A percentile compares a stretch with the other conserved stretches of the same genome.
Evolutionary conservation across 441 rosid species (phyloP).

Genomic region (Jatropha multifida): DNA sequence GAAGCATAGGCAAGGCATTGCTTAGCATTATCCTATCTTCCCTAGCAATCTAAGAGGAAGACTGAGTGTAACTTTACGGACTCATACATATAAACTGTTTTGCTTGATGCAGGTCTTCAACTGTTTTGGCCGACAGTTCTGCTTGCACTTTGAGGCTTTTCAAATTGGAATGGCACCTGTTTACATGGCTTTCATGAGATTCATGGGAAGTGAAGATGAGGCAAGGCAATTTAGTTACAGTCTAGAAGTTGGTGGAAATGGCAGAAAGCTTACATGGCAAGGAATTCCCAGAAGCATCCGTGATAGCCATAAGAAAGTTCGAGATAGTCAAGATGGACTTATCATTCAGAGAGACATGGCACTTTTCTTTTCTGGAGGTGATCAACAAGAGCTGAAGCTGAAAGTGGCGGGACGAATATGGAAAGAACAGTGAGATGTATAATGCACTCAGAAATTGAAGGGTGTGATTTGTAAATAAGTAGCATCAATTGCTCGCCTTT

Average conservation of each 20-base stretch:
- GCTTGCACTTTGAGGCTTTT: conserved; percentile 88
- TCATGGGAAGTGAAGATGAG: conserved; percentile 83
- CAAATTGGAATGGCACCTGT: conserved; percentile 72
- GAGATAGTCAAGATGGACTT: conserved; percentile 84
- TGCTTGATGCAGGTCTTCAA: conserved; percentile 58
- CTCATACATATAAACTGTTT: neutral
- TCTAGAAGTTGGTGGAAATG: conserved; percentile 69
- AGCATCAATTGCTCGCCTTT: conserved; percentile 18
- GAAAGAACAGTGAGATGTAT: conserved; percentile 47
- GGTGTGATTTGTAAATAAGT: conserved; percentile 14
- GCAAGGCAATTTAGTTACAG: conserved; percentile 46
- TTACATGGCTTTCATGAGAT: conserved; percentile 81
- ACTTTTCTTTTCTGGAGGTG: conserved; percentile 72
- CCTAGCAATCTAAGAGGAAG: neutral
- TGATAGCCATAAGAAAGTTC: conserved; percentile 74
- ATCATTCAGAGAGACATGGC: conserved; percentile 78
- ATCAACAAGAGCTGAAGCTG: conserved; percentile 70
- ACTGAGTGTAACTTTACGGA: no score
- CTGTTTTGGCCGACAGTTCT: conserved; percentile 80
- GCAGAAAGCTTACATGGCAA: conserved; percentile 76
- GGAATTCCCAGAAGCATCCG: conserved; percentile 84
- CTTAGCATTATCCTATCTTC: neutral
- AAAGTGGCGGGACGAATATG: conserved; percentile 77
- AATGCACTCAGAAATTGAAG: neutral
- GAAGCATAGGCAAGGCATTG: neutral